A percentile compares a stretch with the other conserved stretches of the same genome.
phyloP scores from a whole-genome alignment of 2,329 filamentous ascomycete genomes.

The Fusarium sp. region DNA sequence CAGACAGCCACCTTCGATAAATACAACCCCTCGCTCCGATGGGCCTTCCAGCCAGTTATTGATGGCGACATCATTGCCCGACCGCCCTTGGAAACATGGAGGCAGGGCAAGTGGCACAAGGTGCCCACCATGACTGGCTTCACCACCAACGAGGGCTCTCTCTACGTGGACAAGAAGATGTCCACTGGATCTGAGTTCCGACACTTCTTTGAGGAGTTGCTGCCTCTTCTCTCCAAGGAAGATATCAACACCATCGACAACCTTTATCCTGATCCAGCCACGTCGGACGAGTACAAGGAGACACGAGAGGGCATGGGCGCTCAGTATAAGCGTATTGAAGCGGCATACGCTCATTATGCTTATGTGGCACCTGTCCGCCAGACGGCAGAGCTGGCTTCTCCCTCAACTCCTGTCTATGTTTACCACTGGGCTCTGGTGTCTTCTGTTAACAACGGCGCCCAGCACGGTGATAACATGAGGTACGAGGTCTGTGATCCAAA shows the following conservation, averaged over 20 bases:
- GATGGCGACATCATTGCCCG: conserved; percentile 69
- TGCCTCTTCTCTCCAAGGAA: conserved; percentile 64
- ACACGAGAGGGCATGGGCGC: conserved; percentile 55
- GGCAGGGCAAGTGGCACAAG: conserved; percentile 43
- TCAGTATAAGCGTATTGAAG: conserved; percentile 67
- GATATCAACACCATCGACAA: conserved; percentile 66
- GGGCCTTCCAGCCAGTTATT: conserved; percentile 76
- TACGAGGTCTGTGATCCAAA: conserved; percentile 58
- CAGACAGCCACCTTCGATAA: conserved; percentile 56
- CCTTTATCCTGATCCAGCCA: conserved; percentile 70
- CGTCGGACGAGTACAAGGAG: conserved; percentile 51
- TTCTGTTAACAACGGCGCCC: conserved; percentile 57
- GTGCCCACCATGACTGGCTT: conserved; percentile 73
- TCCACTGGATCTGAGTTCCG: conserved; percentile 64
- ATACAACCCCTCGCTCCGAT: conserved; percentile 60
- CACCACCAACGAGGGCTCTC: conserved; percentile 75
- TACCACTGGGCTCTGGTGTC: conserved; percentile 60
- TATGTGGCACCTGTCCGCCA: conserved; percentile 65
- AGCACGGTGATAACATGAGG: conserved; percentile 61
- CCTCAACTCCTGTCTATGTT: conserved; percentile 34
- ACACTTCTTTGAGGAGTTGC: conserved; percentile 69
- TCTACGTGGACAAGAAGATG: conserved; percentile 68
- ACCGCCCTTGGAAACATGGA: conserved; percentile 70
- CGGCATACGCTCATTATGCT: conserved; percentile 66
- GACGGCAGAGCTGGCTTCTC: conserved; percentile 52